Percentiles rank a stretch among this genome's conserved stretches.
Evolutionary conservation across 2,329 filamentous ascomycete species (phyloP).

Genomic region (Colletotrichum magnum): DNA sequence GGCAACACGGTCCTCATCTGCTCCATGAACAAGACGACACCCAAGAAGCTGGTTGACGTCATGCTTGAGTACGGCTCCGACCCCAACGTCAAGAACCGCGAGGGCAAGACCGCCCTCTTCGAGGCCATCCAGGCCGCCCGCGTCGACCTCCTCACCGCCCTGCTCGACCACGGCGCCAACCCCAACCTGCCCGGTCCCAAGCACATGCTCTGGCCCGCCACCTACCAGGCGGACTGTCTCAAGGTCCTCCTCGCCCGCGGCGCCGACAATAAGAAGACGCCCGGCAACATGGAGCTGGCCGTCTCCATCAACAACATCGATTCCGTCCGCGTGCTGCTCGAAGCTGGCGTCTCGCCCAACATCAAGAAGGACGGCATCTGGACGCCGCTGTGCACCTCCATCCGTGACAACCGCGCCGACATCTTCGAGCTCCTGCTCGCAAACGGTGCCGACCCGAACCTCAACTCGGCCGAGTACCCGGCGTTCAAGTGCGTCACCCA

Average conservation of each 20-base stretch:
- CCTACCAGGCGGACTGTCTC: constrained; percentile 70
- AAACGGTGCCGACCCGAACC: constrained; percentile 73
- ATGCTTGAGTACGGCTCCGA: constrained; percentile 73
- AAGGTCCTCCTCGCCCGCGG: constrained; percentile 71
- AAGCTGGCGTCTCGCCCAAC: constrained; percentile 73
- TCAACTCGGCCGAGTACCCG: constrained; percentile 74
- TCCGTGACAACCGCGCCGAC: constrained; percentile 75
- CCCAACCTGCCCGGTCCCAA: constrained; percentile 79
- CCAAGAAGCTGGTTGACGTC: constrained; percentile 68
- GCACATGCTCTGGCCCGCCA: constrained; percentile 77
- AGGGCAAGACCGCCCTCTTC: constrained; percentile 75
- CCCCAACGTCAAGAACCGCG: constrained; percentile 70
- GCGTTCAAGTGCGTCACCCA: constrained; percentile 79
- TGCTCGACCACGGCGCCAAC: constrained; percentile 71
- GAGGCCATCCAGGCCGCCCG: constrained; percentile 71
- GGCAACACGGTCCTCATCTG: constrained; percentile 74
- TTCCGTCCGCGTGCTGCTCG: constrained; percentile 69
- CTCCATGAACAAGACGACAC: constrained; percentile 71
- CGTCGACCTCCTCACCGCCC: constrained; percentile 66
- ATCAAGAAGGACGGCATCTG: constrained; percentile 76
- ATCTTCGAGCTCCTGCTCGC: constrained; percentile 72
- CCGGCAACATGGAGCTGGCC: constrained; percentile 76
- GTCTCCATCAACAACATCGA: constrained; percentile 75
- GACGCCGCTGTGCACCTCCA: constrained; percentile 77
- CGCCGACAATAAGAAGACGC: constrained; percentile 71